Percentiles rank a stretch among this genome's conserved stretches.
phyloP scores from a whole-genome alignment of 2,329 filamentous ascomycete species.

The Calycina herbarum region DNA sequence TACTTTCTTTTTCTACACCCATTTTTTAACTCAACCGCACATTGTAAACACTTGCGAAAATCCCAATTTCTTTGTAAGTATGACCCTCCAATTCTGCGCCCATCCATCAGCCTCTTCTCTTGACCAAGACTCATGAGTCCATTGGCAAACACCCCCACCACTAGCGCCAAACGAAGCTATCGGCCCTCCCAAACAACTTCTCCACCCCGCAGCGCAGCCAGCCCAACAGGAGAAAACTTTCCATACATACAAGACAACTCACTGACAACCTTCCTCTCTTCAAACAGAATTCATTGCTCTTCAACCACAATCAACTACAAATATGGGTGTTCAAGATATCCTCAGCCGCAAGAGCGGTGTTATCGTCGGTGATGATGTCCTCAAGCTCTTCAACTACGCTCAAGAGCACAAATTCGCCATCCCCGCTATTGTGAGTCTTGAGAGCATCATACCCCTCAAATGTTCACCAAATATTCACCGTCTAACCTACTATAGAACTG shows the following conservation, averaged over 20 bases:
- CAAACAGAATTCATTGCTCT: conserved; percentile 14
- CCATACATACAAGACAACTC: conserved; percentile 9
- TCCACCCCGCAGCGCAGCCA: conserved; percentile 8
- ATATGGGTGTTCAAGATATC: conserved; percentile 51
- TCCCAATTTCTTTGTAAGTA: neutral
- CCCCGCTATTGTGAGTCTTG: conserved; percentile 65
- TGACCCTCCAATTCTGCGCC: neutral
- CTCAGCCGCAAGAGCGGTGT: conserved; percentile 65
- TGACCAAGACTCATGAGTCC: neutral
- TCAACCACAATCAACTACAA: conserved; percentile 25
- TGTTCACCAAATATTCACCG: neutral
- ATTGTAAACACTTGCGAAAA: neutral
- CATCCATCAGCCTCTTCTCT: neutral
- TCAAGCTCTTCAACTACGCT: conserved; percentile 82
- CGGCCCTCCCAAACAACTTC: conserved; percentile 23
- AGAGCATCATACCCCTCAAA: neutral
- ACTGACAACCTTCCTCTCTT: conserved; percentile 17
- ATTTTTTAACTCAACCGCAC: neutral
- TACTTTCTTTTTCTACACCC: neutral
- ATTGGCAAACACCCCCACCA: conserved; percentile 22
- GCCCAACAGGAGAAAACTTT: conserved; percentile 11
- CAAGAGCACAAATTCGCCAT: conserved; percentile 87
- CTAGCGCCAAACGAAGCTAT: conserved; percentile 25
- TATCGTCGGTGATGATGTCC: conserved; percentile 67
- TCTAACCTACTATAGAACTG: conserved; percentile 61